These are phyloP conservation scores for Hanseniaspora osmophila DNA, from an alignment of 805 yeast species.

Conservation along the genomic window DNA sequence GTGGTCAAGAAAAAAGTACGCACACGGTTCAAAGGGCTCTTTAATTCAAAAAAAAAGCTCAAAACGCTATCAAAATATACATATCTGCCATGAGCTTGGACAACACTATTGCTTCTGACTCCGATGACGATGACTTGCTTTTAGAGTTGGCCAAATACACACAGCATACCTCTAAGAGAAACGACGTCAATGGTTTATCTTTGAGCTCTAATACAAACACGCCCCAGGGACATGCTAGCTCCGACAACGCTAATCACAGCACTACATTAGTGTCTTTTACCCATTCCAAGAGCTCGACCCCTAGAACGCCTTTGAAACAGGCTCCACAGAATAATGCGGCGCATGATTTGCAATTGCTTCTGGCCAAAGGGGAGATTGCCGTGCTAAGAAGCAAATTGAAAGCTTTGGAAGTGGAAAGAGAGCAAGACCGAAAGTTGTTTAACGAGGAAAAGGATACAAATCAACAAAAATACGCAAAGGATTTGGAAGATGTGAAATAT, in stretches of 20 bases:
- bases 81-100: too few relatives aligned
- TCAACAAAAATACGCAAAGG: slow-evolving; percentile 19
- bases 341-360: slow-evolving; percentile 14
- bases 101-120: slow-evolving; percentile 23
- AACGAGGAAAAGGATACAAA: slow-evolving; percentile 15
- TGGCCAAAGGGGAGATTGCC: slow-evolving; percentile 69
- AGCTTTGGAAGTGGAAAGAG: slow-evolving; percentile 28
- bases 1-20: too few relatives aligned
- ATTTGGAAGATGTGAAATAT: slow-evolving; percentile 27
- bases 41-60: too few relatives aligned
- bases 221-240: background rate
- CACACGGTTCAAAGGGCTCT: too few relatives aligned
- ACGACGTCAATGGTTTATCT: slow-evolving; percentile 4
- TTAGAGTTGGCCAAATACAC: slow-evolving; percentile 34
- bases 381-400: slow-evolving; percentile 54
- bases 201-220: slow-evolving; percentile 1
- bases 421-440: slow-evolving; percentile 24
- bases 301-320: too few relatives aligned
- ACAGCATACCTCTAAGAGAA: slow-evolving; percentile 7
- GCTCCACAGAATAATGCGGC: background rate
- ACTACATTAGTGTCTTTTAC: background rate
- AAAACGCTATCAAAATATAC: too few relatives aligned
- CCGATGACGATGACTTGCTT: slow-evolving; percentile 31
- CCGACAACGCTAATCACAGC: background rate
- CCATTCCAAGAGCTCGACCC: too few relatives aligned